Base-by-base conservation (phyloP, 257 asterid species). In the Anisodus acutangulus region DNA sequence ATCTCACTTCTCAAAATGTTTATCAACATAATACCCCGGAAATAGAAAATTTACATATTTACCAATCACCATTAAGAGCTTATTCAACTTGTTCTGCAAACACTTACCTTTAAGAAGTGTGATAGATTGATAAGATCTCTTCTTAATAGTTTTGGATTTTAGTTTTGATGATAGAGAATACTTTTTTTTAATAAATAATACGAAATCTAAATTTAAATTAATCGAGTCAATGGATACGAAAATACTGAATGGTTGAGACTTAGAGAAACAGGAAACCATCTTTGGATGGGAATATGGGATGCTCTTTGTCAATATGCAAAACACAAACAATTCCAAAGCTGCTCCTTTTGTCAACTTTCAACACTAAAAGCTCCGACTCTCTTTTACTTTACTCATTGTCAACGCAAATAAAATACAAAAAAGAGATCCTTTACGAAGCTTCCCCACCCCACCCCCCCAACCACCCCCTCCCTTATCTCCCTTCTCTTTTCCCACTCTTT, bases 371-470 rank as follows among this genome's bases (percentile, higher is more conserved):
- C 0, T 31, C 35, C 35, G 35, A 31, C 35, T 31, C 35, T 31
- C 35, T 31, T 49, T 74, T 58, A 47, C 88, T 87, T 90, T 79
- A 69, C 84, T 82, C 90, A 26, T 88, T 91, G 91, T 91, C 93
- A 90, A 89, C 90, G 63, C 89, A 51, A 68, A 88, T 90, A 55
- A 88, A 91, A 90, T 53, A 74, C 62, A 45, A 79, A 57, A 78
- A 82, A 85, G 64, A 53, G 84, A 31, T 59, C 86, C 45, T 82
- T 43, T 9, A 83, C 80, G 71, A 90, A 87, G 81, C 86, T 83
- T 87, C 83, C 88, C 78, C 68, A 49, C 67, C 15, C 49, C 70
- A 45, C 62, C 22, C 26, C 12, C 11, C 13, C 16, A 70, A 4
- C 49, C 35, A 45, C 31, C 35, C 35, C 0, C 3, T 12, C 31